Conservation (phyloP, 352 stramenopile genomes). For the Globisporangium camurandrum region DNA sequence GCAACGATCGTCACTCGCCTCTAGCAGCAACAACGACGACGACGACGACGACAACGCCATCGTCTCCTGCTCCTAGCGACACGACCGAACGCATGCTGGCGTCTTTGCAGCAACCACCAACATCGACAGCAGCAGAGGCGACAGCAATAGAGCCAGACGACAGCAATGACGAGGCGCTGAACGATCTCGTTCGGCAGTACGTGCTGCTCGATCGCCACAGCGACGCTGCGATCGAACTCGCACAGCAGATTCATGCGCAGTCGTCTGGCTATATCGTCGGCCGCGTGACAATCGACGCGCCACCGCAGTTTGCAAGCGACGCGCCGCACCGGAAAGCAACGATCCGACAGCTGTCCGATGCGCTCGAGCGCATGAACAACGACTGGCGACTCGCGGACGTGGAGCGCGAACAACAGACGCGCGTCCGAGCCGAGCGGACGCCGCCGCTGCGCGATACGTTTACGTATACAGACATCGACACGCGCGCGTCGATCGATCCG, state of each 20-base stretch:
- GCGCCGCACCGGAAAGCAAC: constrained; percentile 35
- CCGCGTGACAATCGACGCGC: constrained; percentile 16
- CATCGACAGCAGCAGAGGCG: background rate
- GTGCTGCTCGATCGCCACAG: constrained; percentile 25
- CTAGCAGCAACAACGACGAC: too few species aligned
- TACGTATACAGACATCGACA: constrained; percentile 45
- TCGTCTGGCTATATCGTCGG: constrained; percentile 47
- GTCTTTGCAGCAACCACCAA: too few species aligned
- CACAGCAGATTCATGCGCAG: constrained; percentile 27
- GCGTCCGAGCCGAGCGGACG: constrained; percentile 18
- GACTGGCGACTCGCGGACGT: constrained; percentile 37
- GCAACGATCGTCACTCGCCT: too few species aligned
- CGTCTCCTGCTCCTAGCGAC: too few species aligned
- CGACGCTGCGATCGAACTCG: constrained; percentile 32
- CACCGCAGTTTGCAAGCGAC: constrained; percentile 31
- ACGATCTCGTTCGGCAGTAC: constrained; percentile 35
- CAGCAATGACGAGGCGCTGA: constrained; percentile 13
- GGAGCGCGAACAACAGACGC: constrained; percentile 30
- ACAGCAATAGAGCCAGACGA: background rate
- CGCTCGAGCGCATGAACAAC: constrained; percentile 44
- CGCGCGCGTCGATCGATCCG: constrained; percentile 21
- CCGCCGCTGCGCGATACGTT: constrained; percentile 29
- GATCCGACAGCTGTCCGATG: constrained; percentile 21
- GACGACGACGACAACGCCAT: too few species aligned
- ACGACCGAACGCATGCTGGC: too few species aligned